Evolutionary conservation across 306 rosid genomes (phyloP).

Genomic region (Ormosia emarginata): DNA sequence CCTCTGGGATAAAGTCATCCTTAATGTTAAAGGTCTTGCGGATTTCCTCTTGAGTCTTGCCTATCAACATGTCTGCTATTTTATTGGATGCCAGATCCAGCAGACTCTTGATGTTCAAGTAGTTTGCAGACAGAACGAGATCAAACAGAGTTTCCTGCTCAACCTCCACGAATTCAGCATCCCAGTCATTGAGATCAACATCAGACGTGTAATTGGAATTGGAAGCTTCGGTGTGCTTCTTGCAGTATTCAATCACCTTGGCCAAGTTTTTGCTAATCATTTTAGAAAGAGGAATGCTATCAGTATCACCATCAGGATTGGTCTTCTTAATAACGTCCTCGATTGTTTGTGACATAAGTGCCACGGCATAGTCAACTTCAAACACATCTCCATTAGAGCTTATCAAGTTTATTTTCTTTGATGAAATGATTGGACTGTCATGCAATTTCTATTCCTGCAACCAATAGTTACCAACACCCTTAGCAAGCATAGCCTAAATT

Average conservation of each 20-base stretch:
- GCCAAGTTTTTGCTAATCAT: conserved; percentile 50
- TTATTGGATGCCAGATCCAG: conserved; percentile 37
- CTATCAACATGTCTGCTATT: conserved; percentile 47
- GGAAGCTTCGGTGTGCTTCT: conserved; percentile 41
- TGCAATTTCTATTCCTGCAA: conserved; percentile 26
- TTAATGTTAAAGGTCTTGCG: conserved; percentile 46
- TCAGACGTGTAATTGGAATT: neutral
- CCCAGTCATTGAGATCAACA: conserved; percentile 46
- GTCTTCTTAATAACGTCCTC: conserved; percentile 45
- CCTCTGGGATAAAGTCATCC: conserved; percentile 44
- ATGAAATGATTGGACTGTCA: conserved; percentile 14
- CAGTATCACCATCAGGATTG: conserved; percentile 32
- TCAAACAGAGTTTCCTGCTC: conserved; percentile 53
- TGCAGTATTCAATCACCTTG: conserved; percentile 62
- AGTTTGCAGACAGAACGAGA: conserved; percentile 50
- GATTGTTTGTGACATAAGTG: conserved; percentile 56
- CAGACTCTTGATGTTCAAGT: conserved; percentile 50
- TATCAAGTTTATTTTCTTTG: conserved; percentile 49
- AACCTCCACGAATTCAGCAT: conserved; percentile 45
- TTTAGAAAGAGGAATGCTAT: conserved; percentile 41
- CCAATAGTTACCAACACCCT: neutral
- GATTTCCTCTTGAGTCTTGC: conserved; percentile 54
- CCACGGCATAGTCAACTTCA: conserved; percentile 47
- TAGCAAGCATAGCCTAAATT: neutral
- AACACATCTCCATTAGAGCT: conserved; percentile 58